Evolutionary conservation across 164 flowering plant genomes (phyloP).

Genomic region (Dillenia turbinata): DNA sequence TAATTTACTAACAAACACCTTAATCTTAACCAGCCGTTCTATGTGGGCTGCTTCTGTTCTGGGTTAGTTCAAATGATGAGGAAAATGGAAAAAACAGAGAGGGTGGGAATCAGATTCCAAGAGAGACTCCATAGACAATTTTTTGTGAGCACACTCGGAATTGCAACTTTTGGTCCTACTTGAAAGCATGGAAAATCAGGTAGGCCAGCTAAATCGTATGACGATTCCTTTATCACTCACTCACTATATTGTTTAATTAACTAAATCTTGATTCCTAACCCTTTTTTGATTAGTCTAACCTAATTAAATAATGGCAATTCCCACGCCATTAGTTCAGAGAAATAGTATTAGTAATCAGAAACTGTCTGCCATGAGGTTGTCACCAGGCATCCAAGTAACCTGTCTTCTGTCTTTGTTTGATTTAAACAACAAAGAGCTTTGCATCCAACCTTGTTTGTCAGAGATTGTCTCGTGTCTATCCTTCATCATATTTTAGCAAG

Average conservation of each 20-base stretch:
- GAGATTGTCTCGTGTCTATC: conserved; percentile 10
- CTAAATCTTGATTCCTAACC: neutral
- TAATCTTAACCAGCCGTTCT: too few relatives aligned
- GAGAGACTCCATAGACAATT: too few relatives aligned
- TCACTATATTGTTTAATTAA: neutral
- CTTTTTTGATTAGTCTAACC: neutral
- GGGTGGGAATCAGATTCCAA: too few relatives aligned
- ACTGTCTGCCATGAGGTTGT: conserved; percentile 5
- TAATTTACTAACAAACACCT: too few relatives aligned
- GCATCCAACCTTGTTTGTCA: conserved; percentile 16
- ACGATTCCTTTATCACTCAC: conserved; percentile 4
- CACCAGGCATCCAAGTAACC: conserved; percentile 1
- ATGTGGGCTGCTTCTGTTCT: too few relatives aligned
- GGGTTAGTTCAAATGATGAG: too few relatives aligned
- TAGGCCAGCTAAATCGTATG: conserved; percentile 28
- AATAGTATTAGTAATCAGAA: neutral
- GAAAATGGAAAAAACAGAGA: too few relatives aligned
- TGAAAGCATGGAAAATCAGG: conserved; percentile 7
- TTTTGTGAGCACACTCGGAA: too few relatives aligned
- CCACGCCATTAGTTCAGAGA: neutral
- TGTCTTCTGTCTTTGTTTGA: neutral
- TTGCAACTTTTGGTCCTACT: conserved; percentile 10
- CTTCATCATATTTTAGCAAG: neutral
- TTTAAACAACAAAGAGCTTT: conserved; percentile 1
- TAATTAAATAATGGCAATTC: conserved; percentile 7